Conservation (phyloP, 306 rosid genomes). For the Acacia crassicarpa region DNA sequence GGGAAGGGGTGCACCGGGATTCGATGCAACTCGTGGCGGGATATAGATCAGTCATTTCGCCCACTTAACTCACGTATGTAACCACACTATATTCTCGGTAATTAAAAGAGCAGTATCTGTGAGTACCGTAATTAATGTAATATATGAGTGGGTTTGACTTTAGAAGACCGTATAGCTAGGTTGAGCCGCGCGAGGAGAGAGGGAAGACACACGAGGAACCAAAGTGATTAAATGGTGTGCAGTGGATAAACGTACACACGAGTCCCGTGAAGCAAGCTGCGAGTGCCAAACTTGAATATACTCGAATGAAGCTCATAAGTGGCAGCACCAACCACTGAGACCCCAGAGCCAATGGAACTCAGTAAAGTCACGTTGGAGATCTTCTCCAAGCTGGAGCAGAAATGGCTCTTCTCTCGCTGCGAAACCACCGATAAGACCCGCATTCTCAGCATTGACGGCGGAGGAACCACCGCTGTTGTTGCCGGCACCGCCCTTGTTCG, state of each 20-base stretch:
- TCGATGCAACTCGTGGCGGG: background rate
- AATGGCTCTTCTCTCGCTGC: conserved; percentile 94
- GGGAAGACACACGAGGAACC: background rate
- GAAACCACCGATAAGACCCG: conserved; percentile 64
- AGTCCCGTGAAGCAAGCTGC: conserved; percentile 1
- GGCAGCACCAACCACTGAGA: background rate
- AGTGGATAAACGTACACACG: background rate
- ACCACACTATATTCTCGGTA: background rate
- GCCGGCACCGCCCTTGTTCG: conserved; percentile 71
- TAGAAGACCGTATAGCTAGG: background rate
- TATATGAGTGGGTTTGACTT: background rate
- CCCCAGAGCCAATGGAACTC: conserved; percentile 47
- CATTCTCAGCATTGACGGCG: conserved; percentile 95
- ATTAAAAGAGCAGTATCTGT: background rate
- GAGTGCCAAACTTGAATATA: background rate
- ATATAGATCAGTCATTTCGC: background rate
- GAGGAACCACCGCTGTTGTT: conserved; percentile 74
- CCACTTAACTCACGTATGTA: background rate
- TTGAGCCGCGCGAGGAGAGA: background rate
- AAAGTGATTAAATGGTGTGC: background rate
- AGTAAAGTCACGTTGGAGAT: conserved; percentile 79
- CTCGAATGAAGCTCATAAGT: background rate
- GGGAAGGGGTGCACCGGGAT: background rate
- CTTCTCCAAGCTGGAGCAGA: conserved; percentile 88
- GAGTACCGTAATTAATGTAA: background rate